Percentiles rank a stretch among this genome's conserved stretches.
Conservation (phyloP, 1,284 basidiomycete species). For the Omphalotus olearius region DNA sequence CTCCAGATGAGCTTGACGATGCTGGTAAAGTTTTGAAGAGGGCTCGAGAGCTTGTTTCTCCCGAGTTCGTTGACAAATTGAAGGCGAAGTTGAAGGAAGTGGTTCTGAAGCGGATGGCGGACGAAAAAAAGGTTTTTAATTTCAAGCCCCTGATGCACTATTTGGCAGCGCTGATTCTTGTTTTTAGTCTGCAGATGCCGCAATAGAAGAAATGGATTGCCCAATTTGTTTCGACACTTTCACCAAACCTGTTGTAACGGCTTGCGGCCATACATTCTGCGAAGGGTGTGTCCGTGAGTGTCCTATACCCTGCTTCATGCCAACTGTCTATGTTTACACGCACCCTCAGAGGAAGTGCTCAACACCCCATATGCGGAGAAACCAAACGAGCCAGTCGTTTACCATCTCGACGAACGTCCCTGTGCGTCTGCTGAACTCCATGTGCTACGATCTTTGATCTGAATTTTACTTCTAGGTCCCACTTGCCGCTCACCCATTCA, state of each 20-base stretch:
- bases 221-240: conserved; percentile 49
- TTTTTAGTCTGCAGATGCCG: conserved; percentile 40
- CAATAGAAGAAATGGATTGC: conserved; percentile 43
- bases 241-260: conserved; percentile 42
- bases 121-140: conserved; percentile 41
- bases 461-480: conserved; percentile 34
- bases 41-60: conserved; percentile 39
- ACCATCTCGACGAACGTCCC: conserved; percentile 37
- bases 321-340: conserved; percentile 1
- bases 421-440: conserved; percentile 29
- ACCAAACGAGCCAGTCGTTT: conserved; percentile 25
- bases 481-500: conserved; percentile 42
- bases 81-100: conserved; percentile 39
- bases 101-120: conserved; percentile 31
- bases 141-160: background rate
- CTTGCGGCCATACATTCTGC: conserved; percentile 50
- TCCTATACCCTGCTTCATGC: background rate
- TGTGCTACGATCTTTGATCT: background rate
- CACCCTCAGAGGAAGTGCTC: conserved; percentile 33
- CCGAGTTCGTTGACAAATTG: conserved; percentile 45
- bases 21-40: conserved; percentile 36
- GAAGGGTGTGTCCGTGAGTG: conserved; percentile 44
- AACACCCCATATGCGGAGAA: conserved; percentile 30
- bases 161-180: background rate
- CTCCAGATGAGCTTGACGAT: conserved; percentile 33